Base-by-base conservation (phyloP, 208 protist species). In the Crithidia fasciculata region DNA sequence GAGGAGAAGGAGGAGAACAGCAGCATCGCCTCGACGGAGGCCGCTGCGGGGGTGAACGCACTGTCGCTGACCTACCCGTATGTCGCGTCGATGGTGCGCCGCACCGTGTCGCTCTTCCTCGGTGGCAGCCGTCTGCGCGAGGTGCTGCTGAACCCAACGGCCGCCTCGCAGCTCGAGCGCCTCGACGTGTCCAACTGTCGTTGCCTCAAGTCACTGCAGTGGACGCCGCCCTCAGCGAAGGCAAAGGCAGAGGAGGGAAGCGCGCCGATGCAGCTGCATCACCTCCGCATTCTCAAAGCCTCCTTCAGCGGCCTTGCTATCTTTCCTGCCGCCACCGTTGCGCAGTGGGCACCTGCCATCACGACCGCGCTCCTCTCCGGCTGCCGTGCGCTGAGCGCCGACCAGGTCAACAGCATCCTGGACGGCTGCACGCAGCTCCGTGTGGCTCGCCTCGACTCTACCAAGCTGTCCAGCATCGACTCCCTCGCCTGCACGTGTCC, bases 101-200 rank as follows among this genome's bases (percentile, higher is more conserved):
- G 56, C 41, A 62, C 53, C 55, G 43, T 55, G 2, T 63, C 67
- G 5, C 67, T 72, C 45, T 63, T 56, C 36, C 43, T 72, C 18
- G 67, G 53, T 13, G 67, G 56, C 13, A 63, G 67, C 56, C 67
- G 67, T 8, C 45, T 72, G 67, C 67, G 67, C 3, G 67, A 52
- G 36, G 39, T 63, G n/a, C 43, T 7, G 19, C 67, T 72, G 44
- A 63, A 72, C 55, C 52, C 67, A 6, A 9, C 44, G 7, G 56
- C 67, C 19, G 55, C 55, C 12, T 5, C 67, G 36, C 41, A 54
- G 67, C 45, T 72, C 19, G 67, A 72, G 54, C 55, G 67, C 13
- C 5, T 72, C 15, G 67, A 63, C 67, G 56, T 72, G 16, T 72
- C 67, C 5, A 63, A 72, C 55, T 72, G 67, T 56, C 54, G 45